Evolutionary conservation across 441 rosid genomes (phyloP), one percentile per base, ranked within the genome.

Genomic region (Geranium incanum): DNA sequence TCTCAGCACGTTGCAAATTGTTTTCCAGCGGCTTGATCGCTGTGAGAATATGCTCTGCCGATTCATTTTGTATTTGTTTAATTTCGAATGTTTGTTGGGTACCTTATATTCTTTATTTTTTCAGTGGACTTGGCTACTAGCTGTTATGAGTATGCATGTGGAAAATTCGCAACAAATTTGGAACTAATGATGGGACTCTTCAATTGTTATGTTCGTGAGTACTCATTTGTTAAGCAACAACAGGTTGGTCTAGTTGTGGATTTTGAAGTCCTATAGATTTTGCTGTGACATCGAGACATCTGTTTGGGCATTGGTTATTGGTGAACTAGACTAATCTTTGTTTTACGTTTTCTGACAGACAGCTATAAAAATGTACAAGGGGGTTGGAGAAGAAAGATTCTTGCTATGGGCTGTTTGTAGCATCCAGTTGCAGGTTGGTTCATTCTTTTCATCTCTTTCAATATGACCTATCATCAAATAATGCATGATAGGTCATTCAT

Each of bases 361-460:
- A 71, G 96, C 98, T 75, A 92, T 95, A 72, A 95, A 89, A 86
- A 93, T 95, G 99, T 93, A 95, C 81, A 95, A 95, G 78, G 86
- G 86, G 70, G 89, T 82, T 62, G 97, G 96, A 67, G 98, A 95
- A 84, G 99, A 93, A 77, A 86, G 97, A 78, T 93, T 87, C 78
- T 79, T 93, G 85, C 98, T 95, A 39, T 93, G 99, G 99, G 97
- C 99, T 55, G 97, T 95, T 79, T 93, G 98, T 84, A 95, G 98
- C 89, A 89, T 95, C 83, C 99, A 95, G 62, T 86, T 95, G 76
- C 99, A 95, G 90, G 99, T 95, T 84, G 60, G 13, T 38, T 70
- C 68, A n/a, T 38, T 36, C 67, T 48, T 28, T 28, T 28, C 33
- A 28, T 60, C 59, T 66, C 48, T 38, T 15, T 16, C 66, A 16